phyloP scores from a whole-genome alignment of 306 rosid genomes.

The Citrullus amarus region DNA sequence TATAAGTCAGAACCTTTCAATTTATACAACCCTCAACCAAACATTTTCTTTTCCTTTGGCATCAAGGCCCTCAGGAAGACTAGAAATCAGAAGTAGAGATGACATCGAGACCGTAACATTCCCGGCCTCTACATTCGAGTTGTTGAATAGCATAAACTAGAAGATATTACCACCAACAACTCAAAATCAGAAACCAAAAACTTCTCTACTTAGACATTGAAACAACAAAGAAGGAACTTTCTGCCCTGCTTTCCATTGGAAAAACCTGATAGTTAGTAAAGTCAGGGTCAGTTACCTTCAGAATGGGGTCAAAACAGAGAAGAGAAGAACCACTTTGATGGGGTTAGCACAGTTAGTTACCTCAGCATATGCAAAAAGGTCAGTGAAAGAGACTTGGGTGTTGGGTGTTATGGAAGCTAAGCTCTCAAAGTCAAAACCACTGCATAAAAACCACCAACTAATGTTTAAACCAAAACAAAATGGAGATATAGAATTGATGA shows the following conservation, averaged over 20 bases:
- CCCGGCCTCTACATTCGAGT: background rate
- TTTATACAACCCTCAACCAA: background rate
- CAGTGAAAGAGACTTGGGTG: conserved; percentile 2
- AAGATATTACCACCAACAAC: background rate
- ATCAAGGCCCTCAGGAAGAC: background rate
- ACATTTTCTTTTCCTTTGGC: background rate
- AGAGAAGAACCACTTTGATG: background rate
- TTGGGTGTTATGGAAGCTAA: conserved; percentile 6
- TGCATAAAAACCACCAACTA: conserved; percentile 4
- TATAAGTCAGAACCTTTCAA: background rate
- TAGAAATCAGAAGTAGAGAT: background rate
- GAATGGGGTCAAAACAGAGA: background rate
- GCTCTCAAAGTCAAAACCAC: conserved; percentile 2
- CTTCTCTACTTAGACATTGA: background rate
- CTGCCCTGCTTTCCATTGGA: background rate
- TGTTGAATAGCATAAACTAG: background rate
- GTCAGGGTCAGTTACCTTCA: background rate
- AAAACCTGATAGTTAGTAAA: conserved; percentile 6
- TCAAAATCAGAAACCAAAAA: background rate
- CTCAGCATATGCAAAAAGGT: conserved; percentile 6
- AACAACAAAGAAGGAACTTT: background rate
- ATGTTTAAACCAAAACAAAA: background rate
- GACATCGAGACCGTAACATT: background rate
- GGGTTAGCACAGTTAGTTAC: conserved; percentile 1
- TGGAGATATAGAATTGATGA: background rate